These are phyloP conservation scores for Alternaria solani DNA, from an alignment of 2,329 filamentous ascomycete genomes.

Conservation along the genomic window DNA sequence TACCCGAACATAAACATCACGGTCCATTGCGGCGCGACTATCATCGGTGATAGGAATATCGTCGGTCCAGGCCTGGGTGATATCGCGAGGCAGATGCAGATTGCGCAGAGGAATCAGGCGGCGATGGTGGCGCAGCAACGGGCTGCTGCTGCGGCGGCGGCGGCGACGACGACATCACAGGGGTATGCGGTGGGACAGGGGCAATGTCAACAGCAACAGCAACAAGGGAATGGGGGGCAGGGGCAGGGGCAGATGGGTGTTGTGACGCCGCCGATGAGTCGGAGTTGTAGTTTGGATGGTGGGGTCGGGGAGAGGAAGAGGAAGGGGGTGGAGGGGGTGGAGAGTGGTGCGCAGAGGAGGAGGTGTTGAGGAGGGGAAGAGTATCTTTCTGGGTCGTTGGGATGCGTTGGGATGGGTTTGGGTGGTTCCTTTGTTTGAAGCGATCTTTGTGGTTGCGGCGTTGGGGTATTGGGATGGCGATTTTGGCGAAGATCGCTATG, in stretches of 20 bases:
- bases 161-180: no score
- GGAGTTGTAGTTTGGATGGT: constrained; percentile 36
- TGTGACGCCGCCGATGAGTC: constrained; percentile 42
- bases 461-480: background rate
- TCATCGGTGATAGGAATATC: constrained; percentile 47
- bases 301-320: constrained; percentile 33
- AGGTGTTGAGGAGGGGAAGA: constrained; percentile 18
- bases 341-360: constrained; percentile 27
- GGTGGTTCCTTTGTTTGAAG: no score
- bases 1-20: constrained; percentile 41
- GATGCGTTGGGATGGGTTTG: no score
- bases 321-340: constrained; percentile 37
- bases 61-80: constrained; percentile 46
- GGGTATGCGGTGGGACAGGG: background rate
- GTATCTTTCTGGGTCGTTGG: no score
- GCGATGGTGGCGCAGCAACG: constrained; percentile 25
- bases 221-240: no score
- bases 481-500: no score
- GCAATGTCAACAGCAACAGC: no score
- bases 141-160: background rate
- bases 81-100: constrained; percentile 45
- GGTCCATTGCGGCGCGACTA: constrained; percentile 46
- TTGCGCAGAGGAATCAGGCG: constrained; percentile 37
- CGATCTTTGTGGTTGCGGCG: background rate
- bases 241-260: background rate